A percentile compares a stretch with the other conserved stretches of the same genome.
phyloP scores from a whole-genome alignment of 306 rosid species.

The Gastrolobium bilobum region DNA sequence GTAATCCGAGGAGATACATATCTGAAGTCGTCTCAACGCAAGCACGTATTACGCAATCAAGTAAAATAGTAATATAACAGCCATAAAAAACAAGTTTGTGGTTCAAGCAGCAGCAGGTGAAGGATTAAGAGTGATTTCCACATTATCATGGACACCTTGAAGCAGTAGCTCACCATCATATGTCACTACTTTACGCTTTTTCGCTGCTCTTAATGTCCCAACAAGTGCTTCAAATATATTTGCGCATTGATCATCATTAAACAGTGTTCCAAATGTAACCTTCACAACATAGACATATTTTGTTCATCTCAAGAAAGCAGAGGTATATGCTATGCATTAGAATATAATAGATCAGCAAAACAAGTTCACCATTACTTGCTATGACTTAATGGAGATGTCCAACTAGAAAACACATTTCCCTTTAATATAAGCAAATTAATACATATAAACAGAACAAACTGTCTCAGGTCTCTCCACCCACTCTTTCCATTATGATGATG shows the following conservation, averaged over 20 bases:
- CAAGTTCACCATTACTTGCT: not conserved
- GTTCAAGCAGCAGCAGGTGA: constrained; percentile 43
- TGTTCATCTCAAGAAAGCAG: constrained; percentile 24
- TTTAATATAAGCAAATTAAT: not conserved
- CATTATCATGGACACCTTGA: constrained; percentile 97
- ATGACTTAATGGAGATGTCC: not conserved
- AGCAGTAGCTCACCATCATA: constrained; percentile 90
- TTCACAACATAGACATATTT: constrained; percentile 45
- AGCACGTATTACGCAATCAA: constrained; percentile 5
- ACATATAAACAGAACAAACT: constrained; percentile 8
- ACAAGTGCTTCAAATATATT: constrained; percentile 94
- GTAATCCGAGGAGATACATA: constrained; percentile 22
- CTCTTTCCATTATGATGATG: no score
- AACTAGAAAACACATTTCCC: not conserved
- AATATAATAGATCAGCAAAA: constrained; percentile 18
- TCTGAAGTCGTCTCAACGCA: constrained; percentile 3
- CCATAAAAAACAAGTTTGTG: constrained; percentile 12
- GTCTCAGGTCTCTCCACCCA: no score
- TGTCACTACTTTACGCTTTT: constrained; percentile 72
- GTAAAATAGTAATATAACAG: constrained; percentile 25
- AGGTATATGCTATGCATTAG: constrained; percentile 6
- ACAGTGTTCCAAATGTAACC: constrained; percentile 92
- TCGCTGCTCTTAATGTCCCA: constrained; percentile 93
- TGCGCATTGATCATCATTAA: constrained; percentile 86
- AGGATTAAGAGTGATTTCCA: constrained; percentile 82